Evolutionary conservation across 2,329 filamentous ascomycete species (phyloP), one percentile per base, ranked within the genome.

Genomic region (Furcasterigmium sp.): DNA sequence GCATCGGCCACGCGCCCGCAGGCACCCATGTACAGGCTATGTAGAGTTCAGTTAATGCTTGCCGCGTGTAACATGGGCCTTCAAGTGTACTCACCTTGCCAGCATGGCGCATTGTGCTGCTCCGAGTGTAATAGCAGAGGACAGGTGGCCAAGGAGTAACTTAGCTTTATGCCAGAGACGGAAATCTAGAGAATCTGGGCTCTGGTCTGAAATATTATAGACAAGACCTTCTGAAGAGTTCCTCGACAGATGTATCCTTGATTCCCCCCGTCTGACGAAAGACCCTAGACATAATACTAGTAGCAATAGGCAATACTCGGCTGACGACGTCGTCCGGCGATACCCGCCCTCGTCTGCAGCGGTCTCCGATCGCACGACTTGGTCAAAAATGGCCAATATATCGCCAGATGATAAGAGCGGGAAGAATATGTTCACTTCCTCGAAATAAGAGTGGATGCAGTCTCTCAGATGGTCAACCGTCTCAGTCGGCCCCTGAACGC

Each of bases 71-170:
- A 25, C 20, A 28, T 3, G 6, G 17, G n/a, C 2, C 11, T 13
- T 10, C 13, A n/a, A 15, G n/a, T 19, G 26, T 8, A 40, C 51
- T 23, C 21, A 58, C 56, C 56, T 56, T n/a, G 55, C 53, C 9
- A 59, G 44, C 54, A 58, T 58, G 4, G 47, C 49, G 37, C 56
- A 56, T 25, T 60, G 57, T 0, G 56, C 52, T 18, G 57, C 43
- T 11, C 46, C 43, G 2, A 60, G 10, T 1, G 54, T 53, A 19
- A 50, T 42, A 3, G 56, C 49, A 0, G 51, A 48, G 0, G 53
- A 51, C 1, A 53, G 37, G 5, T 44, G 48, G 3, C 58, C 56
- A 1, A 55, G 39, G 1, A 58, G 38, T 0, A 60, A 42, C 15
- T 47, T 48, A 2, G 50, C 50, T 17, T 60, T 60, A 4, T 34